Base-by-base conservation (phyloP, 495 filamentous ascomycete species). In the Ascobolus immersus region DNA sequence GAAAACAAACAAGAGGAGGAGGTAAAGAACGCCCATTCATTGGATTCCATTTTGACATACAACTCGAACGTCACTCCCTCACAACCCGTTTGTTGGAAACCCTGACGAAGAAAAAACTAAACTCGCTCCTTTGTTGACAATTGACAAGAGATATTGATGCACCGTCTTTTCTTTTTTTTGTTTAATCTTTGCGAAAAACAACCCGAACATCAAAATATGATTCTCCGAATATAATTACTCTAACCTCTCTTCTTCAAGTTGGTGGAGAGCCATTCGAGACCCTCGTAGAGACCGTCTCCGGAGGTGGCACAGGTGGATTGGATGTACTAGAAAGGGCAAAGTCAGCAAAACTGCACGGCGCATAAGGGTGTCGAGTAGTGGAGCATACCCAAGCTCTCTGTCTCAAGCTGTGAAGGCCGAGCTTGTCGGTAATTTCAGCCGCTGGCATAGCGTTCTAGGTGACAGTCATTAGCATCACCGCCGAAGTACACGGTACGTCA, bases 271-370 rank as follows among this genome's bases (percentile, higher is more conserved):
- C 86, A 99, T 60, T 99, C 86, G 46, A 99, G 74, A 71, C 86
- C 86, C 61, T 99, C 86, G 55, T 93, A 99, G 44, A 99, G 75
- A 77, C 86, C 86, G 54, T 99, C 86, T 62, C 86, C 86, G 33
- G 84, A 91, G 44, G 86, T 99, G 56, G 86, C 86, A 62, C 89
- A 94, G 51, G 86, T 94, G 31, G 89, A 92, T 80, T 99, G 86
- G 55, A 99, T 99, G 60, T 84, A 99, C 86, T 96, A 52, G 15
- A 44, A 4, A 28, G 5, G 10, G 19, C 18, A 14, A 19, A 8
- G 34, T 52, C 37, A 52, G 53, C 33, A 20, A 34, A 22, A 18
- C 34, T 14, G 14, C 14, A 25, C 6, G 25, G 32, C 27, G 14
- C 4, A 31, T 27, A 18, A 4, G 29, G 14, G 28, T 24, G 17